Base-by-base conservation (phyloP, 228 moss, liverwort and hornwort species). In the Sphagnum magellanicum region DNA sequence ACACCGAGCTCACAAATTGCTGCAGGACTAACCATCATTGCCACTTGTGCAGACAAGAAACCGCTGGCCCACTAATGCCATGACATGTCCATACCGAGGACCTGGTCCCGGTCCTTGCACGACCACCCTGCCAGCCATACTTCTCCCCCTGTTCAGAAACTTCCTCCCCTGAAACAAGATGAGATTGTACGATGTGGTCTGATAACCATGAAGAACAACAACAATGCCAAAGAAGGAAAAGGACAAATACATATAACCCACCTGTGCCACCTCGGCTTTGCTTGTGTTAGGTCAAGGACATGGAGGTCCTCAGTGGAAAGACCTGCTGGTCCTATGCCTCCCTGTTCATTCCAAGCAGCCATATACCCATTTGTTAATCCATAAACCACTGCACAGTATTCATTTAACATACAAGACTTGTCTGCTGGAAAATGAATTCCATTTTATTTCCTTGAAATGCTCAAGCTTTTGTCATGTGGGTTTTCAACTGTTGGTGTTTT, bases 31-130 rank as follows among this genome's bases (percentile, higher is more conserved):
- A 92, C 95, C 92, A 74, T 96, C 95, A 73, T 96, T 96, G 70
- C 92, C 92, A 65, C 95, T 92, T 32, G 92, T 96, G n/a, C 92
- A 96, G 48, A 96, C 81, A n/a, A 96, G 86, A 63, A 96, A 96
- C 50, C 91, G 87, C 68, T 96, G 95, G 46, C 92, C 95, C 51
- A 96, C 89, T 64, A 92, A 72, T 10, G 95, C 84, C 95, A 96
- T 92, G 10, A 96, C 92, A 70, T 96, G 95, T 59, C 95, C 95
- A 78, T 96, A 96, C 61, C 91, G 92, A 73, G 95, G 90, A 4
- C 95, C 92, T 6, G 92, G 95, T 50, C 95, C 92, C 32, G 86
- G 79, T 64, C 95, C 95, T 89, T 96, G 95, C 53, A 96, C 95
- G 72, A 92, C 95, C 67, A 96, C 95, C 85, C 92, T 95, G 70